phyloP scores from a whole-genome alignment of 1,139 yeast species.

The Wickerhamiella pararugosa region DNA sequence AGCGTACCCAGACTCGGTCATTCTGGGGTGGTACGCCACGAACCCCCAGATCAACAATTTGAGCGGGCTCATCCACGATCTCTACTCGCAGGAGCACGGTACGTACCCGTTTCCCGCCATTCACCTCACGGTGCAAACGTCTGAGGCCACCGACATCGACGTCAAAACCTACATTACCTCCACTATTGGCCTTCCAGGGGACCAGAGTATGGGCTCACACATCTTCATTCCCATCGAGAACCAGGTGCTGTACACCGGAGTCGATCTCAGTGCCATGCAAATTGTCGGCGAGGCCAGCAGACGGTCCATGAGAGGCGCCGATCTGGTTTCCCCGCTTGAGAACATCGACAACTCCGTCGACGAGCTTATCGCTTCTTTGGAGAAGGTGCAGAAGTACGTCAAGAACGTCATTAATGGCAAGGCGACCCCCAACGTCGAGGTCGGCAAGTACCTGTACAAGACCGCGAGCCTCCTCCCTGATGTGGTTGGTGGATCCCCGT shows the following conservation, averaged over 20 bases:
- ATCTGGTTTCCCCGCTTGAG: slow-evolving; percentile 30
- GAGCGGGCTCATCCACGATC: slow-evolving; percentile 75
- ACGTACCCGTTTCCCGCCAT: slow-evolving; percentile 68
- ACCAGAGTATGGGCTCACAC: slow-evolving; percentile 39
- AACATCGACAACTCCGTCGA: slow-evolving; percentile 42
- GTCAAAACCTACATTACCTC: slow-evolving; percentile 64
- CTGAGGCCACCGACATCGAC: slow-evolving; percentile 29
- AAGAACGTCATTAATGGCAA: slow-evolving; percentile 32
- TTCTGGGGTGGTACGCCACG: slow-evolving; percentile 84
- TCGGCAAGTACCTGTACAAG: slow-evolving; percentile 55
- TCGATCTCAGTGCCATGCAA: slow-evolving; percentile 33
- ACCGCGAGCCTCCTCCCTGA: slow-evolving; percentile 50
- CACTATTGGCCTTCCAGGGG: slow-evolving; percentile 42
- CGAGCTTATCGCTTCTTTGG: slow-evolving; percentile 44
- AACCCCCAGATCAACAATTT: slow-evolving; percentile 49
- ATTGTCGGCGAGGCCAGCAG: slow-evolving; percentile 25
- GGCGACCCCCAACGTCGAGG: slow-evolving; percentile 29
- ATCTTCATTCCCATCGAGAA: slow-evolving; percentile 70
- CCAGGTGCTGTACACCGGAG: slow-evolving; percentile 43
- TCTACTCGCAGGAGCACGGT: slow-evolving; percentile 52
- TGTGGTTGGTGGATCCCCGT: slow-evolving; percentile 42
- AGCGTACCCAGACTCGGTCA: slow-evolving; percentile 65
- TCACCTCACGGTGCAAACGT: slow-evolving; percentile 46
- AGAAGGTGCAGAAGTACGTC: slow-evolving; percentile 36
- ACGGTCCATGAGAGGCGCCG: slow-evolving; percentile 25